Evolutionary conservation across 371 early-diverging fungal genomes (phyloP).

Genomic region (Mycotypha africana): DNA sequence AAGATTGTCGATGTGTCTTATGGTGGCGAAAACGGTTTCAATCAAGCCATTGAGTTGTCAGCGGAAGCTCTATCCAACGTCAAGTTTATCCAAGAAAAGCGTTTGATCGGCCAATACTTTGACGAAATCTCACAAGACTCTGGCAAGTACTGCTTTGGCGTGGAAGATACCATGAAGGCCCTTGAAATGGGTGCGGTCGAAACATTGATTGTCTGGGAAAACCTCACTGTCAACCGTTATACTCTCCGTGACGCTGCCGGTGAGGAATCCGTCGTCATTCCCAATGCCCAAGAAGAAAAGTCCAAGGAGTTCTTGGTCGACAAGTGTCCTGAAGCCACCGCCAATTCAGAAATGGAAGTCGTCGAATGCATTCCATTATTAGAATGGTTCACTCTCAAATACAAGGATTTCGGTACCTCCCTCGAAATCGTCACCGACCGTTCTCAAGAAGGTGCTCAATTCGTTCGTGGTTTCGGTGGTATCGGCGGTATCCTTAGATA

Average conservation of each 20-base stretch:
- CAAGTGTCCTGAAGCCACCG: constrained; percentile 32
- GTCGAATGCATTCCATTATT: constrained; percentile 77
- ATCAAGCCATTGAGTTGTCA: constrained; percentile 96
- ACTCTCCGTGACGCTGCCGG: constrained; percentile 72
- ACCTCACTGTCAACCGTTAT: constrained; percentile 75
- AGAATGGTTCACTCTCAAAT: constrained; percentile 99
- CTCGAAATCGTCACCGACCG: constrained; percentile 98
- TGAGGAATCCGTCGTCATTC: constrained; percentile 63
- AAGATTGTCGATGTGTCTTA: constrained; percentile 97
- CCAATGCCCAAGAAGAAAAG: constrained; percentile 83
- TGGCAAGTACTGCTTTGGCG: constrained; percentile 96
- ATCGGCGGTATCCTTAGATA: constrained; percentile 97
- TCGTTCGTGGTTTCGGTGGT: constrained; percentile 99
- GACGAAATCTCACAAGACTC: constrained; percentile 97
- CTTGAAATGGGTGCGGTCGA: constrained; percentile 97
- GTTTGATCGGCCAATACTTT: constrained; percentile 94
- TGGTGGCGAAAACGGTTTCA: constrained; percentile 99
- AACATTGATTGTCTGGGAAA: constrained; percentile 97
- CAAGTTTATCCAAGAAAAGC: constrained; percentile 99
- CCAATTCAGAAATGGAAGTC: not conserved
- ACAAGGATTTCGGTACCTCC: constrained; percentile 92
- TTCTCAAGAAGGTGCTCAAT: constrained; percentile 98
- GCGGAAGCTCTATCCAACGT: constrained; percentile 96
- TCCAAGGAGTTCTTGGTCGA: constrained; percentile 56
- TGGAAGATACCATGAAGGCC: constrained; percentile 96